These are phyloP conservation scores for Euphorbia celastroides DNA, from an alignment of 441 rosid species.

Conservation along the genomic window DNA sequence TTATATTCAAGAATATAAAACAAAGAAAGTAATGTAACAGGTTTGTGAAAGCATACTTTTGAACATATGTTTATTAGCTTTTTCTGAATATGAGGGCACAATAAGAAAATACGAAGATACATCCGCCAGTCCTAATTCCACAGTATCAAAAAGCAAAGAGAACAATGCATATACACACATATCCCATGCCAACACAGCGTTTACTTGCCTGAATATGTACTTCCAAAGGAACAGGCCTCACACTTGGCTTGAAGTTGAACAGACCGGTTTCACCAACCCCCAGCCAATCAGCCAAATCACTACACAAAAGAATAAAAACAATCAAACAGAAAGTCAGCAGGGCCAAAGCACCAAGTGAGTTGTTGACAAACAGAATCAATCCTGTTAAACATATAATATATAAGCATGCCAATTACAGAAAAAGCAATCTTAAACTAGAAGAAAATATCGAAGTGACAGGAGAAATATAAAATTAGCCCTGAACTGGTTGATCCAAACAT, in stretches of 20 bases:
- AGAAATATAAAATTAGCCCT: neutral
- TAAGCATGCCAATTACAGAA: neutral
- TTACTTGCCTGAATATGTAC: slow-evolving; percentile 96
- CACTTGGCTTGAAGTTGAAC: slow-evolving; percentile 99
- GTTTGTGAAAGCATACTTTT: neutral
- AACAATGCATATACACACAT: neutral
- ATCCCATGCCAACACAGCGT: slow-evolving; percentile 10
- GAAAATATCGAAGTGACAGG: neutral
- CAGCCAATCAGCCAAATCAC: slow-evolving; percentile 99
- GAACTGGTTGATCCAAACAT: neutral
- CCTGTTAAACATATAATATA: neutral
- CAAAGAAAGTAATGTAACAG: neutral
- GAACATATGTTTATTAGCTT: slow-evolving; percentile 1
- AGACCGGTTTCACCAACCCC: slow-evolving; percentile 95
- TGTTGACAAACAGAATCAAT: neutral
- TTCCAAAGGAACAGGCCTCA: slow-evolving; percentile 99
- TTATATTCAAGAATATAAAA: too few relatives aligned
- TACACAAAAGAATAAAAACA: slow-evolving; percentile 22
- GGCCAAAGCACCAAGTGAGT: neutral
- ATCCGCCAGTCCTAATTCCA: neutral
- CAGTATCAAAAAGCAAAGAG: neutral
- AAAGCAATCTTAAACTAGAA: neutral
- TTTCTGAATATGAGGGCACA: neutral
- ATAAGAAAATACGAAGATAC: neutral
- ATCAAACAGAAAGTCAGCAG: neutral